These are phyloP conservation scores for Rauvolfia tetraphylla DNA, from an alignment of 257 asterid genomes.

Conservation along the genomic window DNA sequence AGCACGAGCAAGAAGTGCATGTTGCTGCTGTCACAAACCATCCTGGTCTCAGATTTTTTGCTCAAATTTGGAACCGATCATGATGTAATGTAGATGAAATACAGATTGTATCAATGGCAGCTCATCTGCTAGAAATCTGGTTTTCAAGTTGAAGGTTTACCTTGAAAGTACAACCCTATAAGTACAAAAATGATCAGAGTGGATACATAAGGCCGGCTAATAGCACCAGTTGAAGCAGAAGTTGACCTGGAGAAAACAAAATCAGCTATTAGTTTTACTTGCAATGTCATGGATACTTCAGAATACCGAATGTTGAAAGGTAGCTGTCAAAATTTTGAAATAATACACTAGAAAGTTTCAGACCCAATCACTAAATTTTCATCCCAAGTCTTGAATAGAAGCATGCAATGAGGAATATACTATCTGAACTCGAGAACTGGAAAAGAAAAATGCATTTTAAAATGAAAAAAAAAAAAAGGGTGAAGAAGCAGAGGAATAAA, in stretches of 20 bases:
- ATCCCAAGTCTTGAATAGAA: neutral
- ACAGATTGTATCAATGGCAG: neutral
- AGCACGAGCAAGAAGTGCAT: neutral
- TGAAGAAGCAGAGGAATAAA: neutral
- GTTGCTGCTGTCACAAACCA: neutral
- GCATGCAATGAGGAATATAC: neutral
- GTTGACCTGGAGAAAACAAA: slow-evolving; percentile 34
- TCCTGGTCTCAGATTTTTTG: neutral
- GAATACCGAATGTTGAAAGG: neutral
- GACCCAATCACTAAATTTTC: neutral
- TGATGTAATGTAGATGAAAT: neutral
- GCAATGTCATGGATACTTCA: neutral
- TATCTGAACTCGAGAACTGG: neutral
- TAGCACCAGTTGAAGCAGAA: slow-evolving; percentile 40
- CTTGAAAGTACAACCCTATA: slow-evolving; percentile 41
- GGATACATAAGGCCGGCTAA: slow-evolving; percentile 29
- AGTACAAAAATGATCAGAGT: slow-evolving; percentile 33
- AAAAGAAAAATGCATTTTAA: neutral
- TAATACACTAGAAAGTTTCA: neutral
- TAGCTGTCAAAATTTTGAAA: neutral
- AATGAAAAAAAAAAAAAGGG: neutral
- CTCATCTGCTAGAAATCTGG: neutral
- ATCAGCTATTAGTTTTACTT: neutral
- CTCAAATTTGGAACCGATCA: neutral
- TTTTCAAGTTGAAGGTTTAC: slow-evolving; percentile 37